These are phyloP conservation scores for Chaetomium olivaceum DNA, from an alignment of 2,329 filamentous ascomycete species.

Conservation along the genomic window DNA sequence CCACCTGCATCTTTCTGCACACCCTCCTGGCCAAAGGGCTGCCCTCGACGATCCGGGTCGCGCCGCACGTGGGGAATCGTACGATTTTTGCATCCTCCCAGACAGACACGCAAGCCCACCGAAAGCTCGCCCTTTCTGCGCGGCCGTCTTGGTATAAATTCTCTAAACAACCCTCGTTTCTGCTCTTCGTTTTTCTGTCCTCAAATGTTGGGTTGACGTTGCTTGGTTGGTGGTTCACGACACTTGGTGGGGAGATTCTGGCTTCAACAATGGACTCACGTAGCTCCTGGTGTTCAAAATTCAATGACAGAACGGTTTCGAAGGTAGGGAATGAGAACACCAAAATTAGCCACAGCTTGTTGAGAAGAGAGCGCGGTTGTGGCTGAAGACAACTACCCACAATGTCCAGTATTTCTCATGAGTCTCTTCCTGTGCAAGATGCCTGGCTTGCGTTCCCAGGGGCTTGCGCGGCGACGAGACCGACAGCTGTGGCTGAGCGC, in stretches of 20 bases:
- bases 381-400: not conserved
- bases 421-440: not conserved
- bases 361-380: not conserved
- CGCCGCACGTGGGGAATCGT: slow-evolving; percentile 32
- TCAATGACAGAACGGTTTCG: not conserved
- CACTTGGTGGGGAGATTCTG: not conserved
- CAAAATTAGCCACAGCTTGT: not conserved
- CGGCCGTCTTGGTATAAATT: not conserved
- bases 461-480: slow-evolving; percentile 13
- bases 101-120: slow-evolving; percentile 2
- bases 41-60: slow-evolving; percentile 29
- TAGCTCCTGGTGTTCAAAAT: not conserved
- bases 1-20: slow-evolving; percentile 20
- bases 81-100: slow-evolving; percentile 29
- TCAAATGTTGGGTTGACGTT: not conserved
- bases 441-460: not conserved
- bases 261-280: not conserved
- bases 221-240: not conserved
- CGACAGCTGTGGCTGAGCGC: slow-evolving; percentile 23
- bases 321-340: not conserved
- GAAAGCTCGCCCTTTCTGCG: not conserved
- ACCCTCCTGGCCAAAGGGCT: slow-evolving; percentile 25
- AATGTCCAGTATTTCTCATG: too few relatives aligned
- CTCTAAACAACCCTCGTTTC: not conserved
- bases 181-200: not conserved